Conservation (phyloP, 2,329 filamentous ascomycete genomes). For the Colletotrichum zoysiae region DNA sequence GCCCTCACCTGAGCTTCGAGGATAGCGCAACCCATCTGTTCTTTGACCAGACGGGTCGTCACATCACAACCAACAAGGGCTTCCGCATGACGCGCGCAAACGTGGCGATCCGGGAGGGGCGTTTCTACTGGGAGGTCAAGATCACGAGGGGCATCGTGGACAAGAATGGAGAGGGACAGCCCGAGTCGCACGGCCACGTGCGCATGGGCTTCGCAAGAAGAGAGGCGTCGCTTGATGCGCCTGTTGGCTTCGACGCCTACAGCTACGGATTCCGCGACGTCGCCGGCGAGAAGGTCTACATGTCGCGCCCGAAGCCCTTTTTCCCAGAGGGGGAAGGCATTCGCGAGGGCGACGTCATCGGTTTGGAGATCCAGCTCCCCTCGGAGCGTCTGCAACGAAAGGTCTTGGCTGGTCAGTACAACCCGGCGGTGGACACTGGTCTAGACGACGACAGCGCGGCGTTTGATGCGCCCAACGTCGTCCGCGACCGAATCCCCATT, state of each 20-base stretch:
- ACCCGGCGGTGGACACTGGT: constrained; percentile 81
- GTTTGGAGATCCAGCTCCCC: constrained; percentile 91
- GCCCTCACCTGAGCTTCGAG: constrained; percentile 90
- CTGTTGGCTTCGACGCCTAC: constrained; percentile 90
- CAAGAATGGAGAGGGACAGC: constrained; percentile 56
- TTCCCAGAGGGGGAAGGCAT: constrained; percentile 84
- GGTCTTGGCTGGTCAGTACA: constrained; percentile 87
- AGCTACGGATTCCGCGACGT: constrained; percentile 94
- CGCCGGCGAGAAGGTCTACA: constrained; percentile 90
- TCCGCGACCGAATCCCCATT: constrained; percentile 95
- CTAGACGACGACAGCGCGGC: constrained; percentile 68
- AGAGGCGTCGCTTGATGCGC: constrained; percentile 85
- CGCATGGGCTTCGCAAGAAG: constrained; percentile 88
- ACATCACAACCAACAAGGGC: constrained; percentile 91
- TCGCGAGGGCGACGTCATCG: constrained; percentile 91
- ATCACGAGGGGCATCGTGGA: constrained; percentile 80
- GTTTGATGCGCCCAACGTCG: constrained; percentile 80
- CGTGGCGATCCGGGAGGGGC: constrained; percentile 87
- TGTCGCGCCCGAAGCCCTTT: constrained; percentile 93
- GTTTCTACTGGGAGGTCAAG: constrained; percentile 95
- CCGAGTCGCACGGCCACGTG: constrained; percentile 71
- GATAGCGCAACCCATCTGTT: constrained; percentile 89
- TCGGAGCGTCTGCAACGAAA: constrained; percentile 88
- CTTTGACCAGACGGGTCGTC: constrained; percentile 80
- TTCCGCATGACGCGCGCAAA: constrained; percentile 94